Base-by-base conservation (phyloP, 208 protist species). In the Naegleria lovaniensis region DNA sequence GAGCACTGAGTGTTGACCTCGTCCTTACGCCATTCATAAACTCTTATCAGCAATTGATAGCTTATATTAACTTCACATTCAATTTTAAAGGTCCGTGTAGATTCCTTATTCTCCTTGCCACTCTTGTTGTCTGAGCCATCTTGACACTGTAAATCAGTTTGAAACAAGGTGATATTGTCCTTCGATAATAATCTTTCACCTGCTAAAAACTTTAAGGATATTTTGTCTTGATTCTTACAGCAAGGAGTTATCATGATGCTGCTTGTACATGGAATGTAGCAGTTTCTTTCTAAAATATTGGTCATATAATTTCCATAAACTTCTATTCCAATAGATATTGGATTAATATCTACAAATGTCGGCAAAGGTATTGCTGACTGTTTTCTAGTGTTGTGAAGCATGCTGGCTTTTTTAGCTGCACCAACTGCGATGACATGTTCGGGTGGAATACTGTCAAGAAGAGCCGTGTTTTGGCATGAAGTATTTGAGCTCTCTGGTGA, bases 131-230 rank as follows among this genome's bases (percentile, higher is more conserved):
- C 4, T 67, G 55, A 67, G 11, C 19, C 55, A 29, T 67, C 22
- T 22, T 67, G 55, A 67, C 11, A 29, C 11, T 15, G 55, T 29
- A 67, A 29, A 29, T 67, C 55, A 67, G 19, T 19, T 67, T 15
- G 22, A 59, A 97, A 98, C 22, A 99, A 92, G 0, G 96, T 58
- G 88, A 97, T 94, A 94, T 98, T 98, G 93, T 99, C 96, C 93
- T 98, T 98, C 83, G 97, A 98, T 95, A 98, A 97, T 16, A 94
- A 90, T 59, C 97, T 94, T 94, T 99, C 98, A 83, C 98, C 98
- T 94, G 99, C 97, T 92, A 96, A 99, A 16, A 99, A 48, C 11
- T 93, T 58, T 3, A 92, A 92, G 0, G 11, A 0, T 91, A 95
- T 22, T 76, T 25, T 36, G 5, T 19, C 3, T 87, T 91, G 86